Conservation (phyloP, 768 basidiomycete genomes). For the Rhodocollybia butyracea region DNA sequence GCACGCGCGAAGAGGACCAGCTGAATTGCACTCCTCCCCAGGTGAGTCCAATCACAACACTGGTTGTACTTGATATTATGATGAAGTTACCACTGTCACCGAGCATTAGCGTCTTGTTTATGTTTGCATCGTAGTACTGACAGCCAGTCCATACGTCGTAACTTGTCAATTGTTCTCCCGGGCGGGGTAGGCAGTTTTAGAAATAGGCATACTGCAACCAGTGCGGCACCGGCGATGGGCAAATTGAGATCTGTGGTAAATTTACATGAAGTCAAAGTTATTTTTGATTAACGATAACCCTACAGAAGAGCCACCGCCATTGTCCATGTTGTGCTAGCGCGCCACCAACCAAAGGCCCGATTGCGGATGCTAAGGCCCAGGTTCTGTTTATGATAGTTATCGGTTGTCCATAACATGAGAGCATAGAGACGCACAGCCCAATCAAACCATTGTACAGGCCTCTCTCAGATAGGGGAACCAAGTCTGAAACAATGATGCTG, state of each 20-base stretch:
- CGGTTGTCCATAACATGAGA: background rate
- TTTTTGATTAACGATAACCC: too few species aligned
- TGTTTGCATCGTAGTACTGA: conserved; percentile 13
- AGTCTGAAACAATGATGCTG: conserved; percentile 28
- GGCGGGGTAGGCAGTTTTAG: conserved; percentile 31
- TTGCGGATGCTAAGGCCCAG: conserved; percentile 29
- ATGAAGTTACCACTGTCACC: conserved; percentile 30
- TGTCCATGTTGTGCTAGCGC: conserved; percentile 25
- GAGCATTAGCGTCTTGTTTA: background rate
- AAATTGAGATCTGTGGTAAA: conserved; percentile 29
- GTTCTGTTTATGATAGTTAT: conserved; percentile 13
- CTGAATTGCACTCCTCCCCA: conserved; percentile 40
- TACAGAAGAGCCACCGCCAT: conserved; percentile 42
- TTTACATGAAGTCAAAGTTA: too few species aligned
- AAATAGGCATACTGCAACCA: conserved; percentile 22
- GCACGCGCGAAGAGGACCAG: conserved; percentile 35
- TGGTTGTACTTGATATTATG: conserved; percentile 25
- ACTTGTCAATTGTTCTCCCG: conserved; percentile 26
- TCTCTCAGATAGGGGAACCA: conserved; percentile 30
- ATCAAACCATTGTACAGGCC: conserved; percentile 28
- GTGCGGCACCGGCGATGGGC: conserved; percentile 27
- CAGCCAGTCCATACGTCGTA: conserved; percentile 36
- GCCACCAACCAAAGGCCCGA: conserved; percentile 34
- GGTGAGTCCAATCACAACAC: conserved; percentile 29
- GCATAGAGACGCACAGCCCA: conserved; percentile 18